Evolutionary conservation across 2,329 filamentous ascomycete species (phyloP).

Genomic region (Cadophora luteo-olivacea): DNA sequence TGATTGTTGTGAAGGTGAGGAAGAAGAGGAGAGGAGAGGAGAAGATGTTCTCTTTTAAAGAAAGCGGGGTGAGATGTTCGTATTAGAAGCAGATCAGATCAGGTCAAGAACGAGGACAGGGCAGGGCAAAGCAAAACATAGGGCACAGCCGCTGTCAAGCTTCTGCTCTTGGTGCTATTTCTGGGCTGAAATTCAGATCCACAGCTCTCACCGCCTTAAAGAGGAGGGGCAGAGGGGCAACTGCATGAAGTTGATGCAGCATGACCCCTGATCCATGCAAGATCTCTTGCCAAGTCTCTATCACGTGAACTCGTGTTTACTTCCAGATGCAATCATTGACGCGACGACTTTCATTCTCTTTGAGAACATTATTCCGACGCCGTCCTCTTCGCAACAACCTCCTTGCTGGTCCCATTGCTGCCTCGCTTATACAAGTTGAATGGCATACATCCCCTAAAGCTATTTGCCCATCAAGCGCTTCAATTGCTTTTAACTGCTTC

Average conservation of each 20-base stretch:
- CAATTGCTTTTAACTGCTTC: not conserved
- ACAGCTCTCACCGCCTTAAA: slow-evolving; percentile 7
- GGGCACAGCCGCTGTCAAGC: slow-evolving; percentile 14
- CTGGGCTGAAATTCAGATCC: not conserved
- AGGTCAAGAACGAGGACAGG: not conserved
- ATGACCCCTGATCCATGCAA: not conserved
- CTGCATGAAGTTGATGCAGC: not conserved
- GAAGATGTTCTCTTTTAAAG: not conserved
- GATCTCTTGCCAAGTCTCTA: not conserved
- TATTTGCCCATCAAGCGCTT: slow-evolving; percentile 7
- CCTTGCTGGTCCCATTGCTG: not conserved
- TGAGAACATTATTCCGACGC: not conserved
- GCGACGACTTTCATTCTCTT: not conserved
- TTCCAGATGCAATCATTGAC: not conserved
- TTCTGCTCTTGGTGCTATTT: slow-evolving; percentile 17
- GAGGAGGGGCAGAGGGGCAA: not conserved
- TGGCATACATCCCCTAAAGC: too few species aligned
- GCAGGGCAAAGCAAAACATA: not conserved
- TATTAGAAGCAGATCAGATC: slow-evolving; percentile 1
- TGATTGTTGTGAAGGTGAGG: slow-evolving; percentile 5
- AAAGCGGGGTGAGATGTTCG: slow-evolving; percentile 14
- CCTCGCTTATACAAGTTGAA: not conserved
- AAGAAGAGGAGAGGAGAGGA: slow-evolving; percentile 4
- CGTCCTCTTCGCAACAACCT: not conserved
- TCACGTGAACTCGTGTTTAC: slow-evolving; percentile 16